Conservation (phyloP, 345 rosid species). For the Pugionium dolabratum region DNA sequence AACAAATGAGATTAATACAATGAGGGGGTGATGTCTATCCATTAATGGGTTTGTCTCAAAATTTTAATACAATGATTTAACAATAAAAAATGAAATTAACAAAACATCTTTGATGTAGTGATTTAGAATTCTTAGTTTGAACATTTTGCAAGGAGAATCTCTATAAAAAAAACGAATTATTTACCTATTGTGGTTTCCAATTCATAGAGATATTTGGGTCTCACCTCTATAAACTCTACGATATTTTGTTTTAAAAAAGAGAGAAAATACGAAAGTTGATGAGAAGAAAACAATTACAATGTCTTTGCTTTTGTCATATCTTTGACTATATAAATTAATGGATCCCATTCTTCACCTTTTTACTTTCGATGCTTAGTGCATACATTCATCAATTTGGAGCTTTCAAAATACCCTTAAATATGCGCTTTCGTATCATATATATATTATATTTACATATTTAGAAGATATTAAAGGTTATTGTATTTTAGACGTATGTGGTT, state of each 20-base stretch:
- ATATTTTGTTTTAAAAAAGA: not conserved
- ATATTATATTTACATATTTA: not conserved
- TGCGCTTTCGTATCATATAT: constrained; percentile 21
- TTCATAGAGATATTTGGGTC: too few relatives aligned
- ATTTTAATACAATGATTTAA: too few relatives aligned
- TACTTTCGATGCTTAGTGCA: constrained; percentile 7
- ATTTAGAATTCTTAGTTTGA: too few relatives aligned
- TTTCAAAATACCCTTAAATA: constrained; percentile 23
- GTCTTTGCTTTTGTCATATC: constrained; percentile 32
- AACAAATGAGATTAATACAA: too few relatives aligned
- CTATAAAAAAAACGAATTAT: too few relatives aligned
- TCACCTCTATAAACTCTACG: too few relatives aligned
- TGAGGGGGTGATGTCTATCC: too few relatives aligned
- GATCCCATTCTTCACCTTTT: constrained; percentile 34
- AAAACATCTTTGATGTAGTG: too few relatives aligned
- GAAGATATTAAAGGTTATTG: constrained; percentile 23
- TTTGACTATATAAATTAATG: constrained; percentile 38
- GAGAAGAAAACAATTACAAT: constrained; percentile 28
- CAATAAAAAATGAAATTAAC: too few relatives aligned
- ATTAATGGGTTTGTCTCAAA: too few relatives aligned
- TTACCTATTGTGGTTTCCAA: too few relatives aligned
- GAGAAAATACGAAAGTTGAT: constrained; percentile 28
- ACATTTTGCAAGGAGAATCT: too few relatives aligned
- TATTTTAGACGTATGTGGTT: constrained; percentile 1
- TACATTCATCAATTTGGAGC: constrained; percentile 17